Conservation (phyloP, 129 eudicot genomes). For the Heracleum sosnowskyi region DNA sequence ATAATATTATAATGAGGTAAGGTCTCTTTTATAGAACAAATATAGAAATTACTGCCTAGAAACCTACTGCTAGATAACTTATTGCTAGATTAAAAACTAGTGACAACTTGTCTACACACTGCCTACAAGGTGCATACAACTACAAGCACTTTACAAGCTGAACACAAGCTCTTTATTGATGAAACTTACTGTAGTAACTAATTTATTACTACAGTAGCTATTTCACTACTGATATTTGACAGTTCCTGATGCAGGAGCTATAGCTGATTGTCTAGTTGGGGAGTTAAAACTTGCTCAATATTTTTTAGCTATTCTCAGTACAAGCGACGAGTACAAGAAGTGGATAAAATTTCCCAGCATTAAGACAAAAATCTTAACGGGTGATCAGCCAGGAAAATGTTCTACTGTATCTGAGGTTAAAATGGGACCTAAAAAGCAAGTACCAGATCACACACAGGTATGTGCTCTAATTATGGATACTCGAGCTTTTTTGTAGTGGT, state of each 20-base stretch:
- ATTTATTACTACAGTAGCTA: no score
- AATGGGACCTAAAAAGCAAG: constrained; percentile 22
- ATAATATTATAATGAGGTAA: no score
- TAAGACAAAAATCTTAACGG: not conserved
- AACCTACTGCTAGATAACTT: no score
- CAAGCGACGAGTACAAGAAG: constrained; percentile 47
- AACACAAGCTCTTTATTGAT: no score
- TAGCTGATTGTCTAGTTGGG: constrained; percentile 49
- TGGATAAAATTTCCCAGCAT: constrained; percentile 44
- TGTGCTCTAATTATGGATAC: not conserved
- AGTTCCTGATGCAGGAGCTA: constrained; percentile 45
- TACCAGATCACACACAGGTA: constrained; percentile 78
- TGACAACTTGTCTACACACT: no score
- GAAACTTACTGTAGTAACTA: no score
- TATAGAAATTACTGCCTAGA: no score
- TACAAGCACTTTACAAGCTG: no score
- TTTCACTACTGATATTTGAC: no score
- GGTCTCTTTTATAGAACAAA: no score
- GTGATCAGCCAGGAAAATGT: not conserved
- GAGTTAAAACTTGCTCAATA: constrained; percentile 49
- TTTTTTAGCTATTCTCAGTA: constrained; percentile 53
- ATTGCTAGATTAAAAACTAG: no score
- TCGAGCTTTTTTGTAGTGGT: not conserved
- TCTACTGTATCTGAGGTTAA: constrained; percentile 17
- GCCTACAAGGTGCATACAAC: no score